Percentiles rank a stretch among this genome's conserved stretches.
These are phyloP conservation scores for Craspedostauros australis DNA, from an alignment of 108 stramenopile genomes.

Conservation along the genomic window DNA sequence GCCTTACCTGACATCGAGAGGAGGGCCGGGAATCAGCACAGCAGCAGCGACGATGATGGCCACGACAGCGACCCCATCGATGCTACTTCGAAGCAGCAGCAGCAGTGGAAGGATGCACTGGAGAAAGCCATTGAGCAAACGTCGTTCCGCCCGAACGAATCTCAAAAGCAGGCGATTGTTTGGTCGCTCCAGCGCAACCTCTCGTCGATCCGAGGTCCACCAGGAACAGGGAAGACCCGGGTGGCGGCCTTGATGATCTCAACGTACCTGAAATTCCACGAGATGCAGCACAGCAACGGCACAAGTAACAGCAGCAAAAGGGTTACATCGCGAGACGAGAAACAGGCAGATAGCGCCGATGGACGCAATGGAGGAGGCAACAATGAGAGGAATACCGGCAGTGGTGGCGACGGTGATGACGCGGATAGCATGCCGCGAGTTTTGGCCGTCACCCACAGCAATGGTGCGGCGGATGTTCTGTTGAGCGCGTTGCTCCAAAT, in stretches of 20 bases:
- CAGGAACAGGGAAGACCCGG: slow-evolving; percentile 55
- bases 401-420: too few species aligned
- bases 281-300: background rate
- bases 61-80: too few species aligned
- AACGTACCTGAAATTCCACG: slow-evolving; percentile 33
- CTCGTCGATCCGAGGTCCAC: slow-evolving; percentile 45
- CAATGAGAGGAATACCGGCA: too few species aligned
- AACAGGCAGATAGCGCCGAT: too few species aligned
- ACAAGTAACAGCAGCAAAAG: slow-evolving; percentile 1
- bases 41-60: too few species aligned
- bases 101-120: slow-evolving; percentile 11
- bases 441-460: slow-evolving; percentile 60
- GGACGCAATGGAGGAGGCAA: too few species aligned
- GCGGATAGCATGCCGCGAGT: slow-evolving; percentile 25
- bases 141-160: slow-evolving; percentile 48
- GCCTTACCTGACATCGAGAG: too few species aligned
- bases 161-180: slow-evolving; percentile 44
- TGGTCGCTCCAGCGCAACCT: slow-evolving; percentile 45
- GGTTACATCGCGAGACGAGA: too few species aligned
- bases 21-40: too few species aligned
- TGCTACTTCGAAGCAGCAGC: too few species aligned
- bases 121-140: slow-evolving; percentile 16
- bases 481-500: slow-evolving; percentile 47
- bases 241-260: slow-evolving; percentile 48
- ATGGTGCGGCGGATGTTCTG: slow-evolving; percentile 73